Evolutionary conservation across 306 rosid genomes (phyloP).

Genomic region (Delonix regia): DNA sequence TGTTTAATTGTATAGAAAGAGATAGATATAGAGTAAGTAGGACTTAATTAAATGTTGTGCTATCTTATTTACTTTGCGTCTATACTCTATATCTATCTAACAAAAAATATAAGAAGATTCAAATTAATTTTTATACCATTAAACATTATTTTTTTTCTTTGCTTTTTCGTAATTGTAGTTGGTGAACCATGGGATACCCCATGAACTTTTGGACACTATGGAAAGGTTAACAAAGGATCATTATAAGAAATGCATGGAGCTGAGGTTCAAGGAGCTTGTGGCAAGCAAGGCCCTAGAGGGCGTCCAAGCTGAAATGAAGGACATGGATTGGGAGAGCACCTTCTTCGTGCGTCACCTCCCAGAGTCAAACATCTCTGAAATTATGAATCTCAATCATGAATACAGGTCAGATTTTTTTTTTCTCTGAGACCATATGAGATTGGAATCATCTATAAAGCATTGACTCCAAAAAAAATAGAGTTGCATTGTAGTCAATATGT

Average conservation of each 20-base stretch:
- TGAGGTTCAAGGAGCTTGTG: not conserved
- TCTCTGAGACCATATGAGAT: too few species aligned
- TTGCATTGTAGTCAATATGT: too few species aligned
- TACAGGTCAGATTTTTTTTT: too few species aligned
- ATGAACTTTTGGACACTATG: not conserved
- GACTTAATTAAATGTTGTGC: too few species aligned
- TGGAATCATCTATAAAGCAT: too few species aligned
- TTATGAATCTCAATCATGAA: not conserved
- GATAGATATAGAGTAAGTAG: too few species aligned
- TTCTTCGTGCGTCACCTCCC: not conserved
- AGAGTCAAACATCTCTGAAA: not conserved
- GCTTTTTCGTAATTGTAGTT: not conserved
- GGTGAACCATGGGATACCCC: constrained; percentile 9
- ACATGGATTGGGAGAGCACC: not conserved
- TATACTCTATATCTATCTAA: too few species aligned
- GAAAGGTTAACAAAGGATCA: not conserved
- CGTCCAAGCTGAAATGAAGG: not conserved
- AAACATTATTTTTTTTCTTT: not conserved
- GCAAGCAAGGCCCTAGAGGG: not conserved
- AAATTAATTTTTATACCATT: too few species aligned
- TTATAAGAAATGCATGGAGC: not conserved
- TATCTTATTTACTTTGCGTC: too few species aligned
- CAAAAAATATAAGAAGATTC: too few species aligned
- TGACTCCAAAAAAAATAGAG: too few species aligned
- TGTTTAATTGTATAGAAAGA: too few species aligned